Base-by-base conservation (phyloP, 1,284 basidiomycete species). In the Puccinia novopanici region DNA sequence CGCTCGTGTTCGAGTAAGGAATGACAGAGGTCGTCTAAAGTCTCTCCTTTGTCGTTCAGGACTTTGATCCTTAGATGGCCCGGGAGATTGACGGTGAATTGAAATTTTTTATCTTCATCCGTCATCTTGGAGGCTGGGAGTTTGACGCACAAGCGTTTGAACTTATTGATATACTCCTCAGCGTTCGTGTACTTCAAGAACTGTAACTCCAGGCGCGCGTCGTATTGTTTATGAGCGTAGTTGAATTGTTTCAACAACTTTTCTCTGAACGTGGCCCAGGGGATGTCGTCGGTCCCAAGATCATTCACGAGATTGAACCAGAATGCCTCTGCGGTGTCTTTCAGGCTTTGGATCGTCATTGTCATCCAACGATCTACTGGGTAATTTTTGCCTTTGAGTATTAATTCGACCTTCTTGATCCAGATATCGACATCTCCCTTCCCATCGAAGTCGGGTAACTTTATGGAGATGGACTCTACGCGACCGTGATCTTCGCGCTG, bases 361-460 rank as follows among this genome's bases (percentile, higher is more conserved):
- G 10, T 15, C 12, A 54, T 61, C 72, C 50, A 74, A 17, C 55
- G 9, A 9, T 55, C 57, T 27, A 27, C 8, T 5, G 72, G 72
- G 19, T 74, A 61, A n/a, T 61, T 61, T 0, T 54, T 27, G 13
- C 37, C 54, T 2, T 54, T 0, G 0, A 74, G 42, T 1, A 59
- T 74, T 5, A 19, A 45, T 40, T 74, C 37, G 2, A 74, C n/a
- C 19, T 74, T 57, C n/a, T 55, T 74, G 55, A 74, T 59, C 72
- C 72, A 74, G 54, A 74, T 42, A 24, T 74, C 55, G 2, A 61
- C 37, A 27, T 59, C 24, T 5, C 57, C 55, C 40, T 52, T 54
- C 3, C 71, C 71, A 30, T 73, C 55, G 17, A 73, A 73, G 48
- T 55, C 55, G 4, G 27, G 52, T 3, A 73, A 15, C 3, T n/a